A percentile compares a stretch with the other conserved stretches of the same genome.
These are phyloP conservation scores for Laguncularia racemosa DNA, from an alignment of 345 rosid species.

Conservation along the genomic window DNA sequence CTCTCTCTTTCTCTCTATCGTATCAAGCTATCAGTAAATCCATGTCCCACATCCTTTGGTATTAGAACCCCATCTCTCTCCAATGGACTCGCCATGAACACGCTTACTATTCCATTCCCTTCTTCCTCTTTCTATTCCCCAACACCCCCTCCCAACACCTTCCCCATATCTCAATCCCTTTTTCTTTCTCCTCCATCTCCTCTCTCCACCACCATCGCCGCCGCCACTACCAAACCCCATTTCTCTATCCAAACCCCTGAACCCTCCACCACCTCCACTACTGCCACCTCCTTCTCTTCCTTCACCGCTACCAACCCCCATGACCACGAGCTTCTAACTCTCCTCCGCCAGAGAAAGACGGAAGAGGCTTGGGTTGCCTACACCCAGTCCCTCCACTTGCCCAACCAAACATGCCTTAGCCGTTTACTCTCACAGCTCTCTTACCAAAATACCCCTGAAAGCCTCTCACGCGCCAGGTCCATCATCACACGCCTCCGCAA, in stretches of 20 bases:
- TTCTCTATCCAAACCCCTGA: conserved; percentile 22
- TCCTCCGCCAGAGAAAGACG: conserved; percentile 70
- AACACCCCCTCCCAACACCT: conserved; percentile 7
- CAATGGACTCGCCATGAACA: conserved; percentile 66
- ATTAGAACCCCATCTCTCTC: background rate
- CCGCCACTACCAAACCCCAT: conserved; percentile 6
- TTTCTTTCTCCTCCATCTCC: conserved; percentile 18
- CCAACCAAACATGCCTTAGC: conserved; percentile 81
- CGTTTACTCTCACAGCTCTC: conserved; percentile 87
- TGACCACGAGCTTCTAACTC: conserved; percentile 59
- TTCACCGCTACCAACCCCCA: conserved; percentile 11
- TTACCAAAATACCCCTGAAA: conserved; percentile 38
- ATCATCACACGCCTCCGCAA: conserved; percentile 89
- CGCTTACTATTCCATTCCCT: conserved; percentile 15
- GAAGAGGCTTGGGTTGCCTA: conserved; percentile 81
- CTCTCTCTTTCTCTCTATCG: background rate
- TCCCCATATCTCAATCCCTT: conserved; percentile 12
- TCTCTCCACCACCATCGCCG: background rate
- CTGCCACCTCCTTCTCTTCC: conserved; percentile 6
- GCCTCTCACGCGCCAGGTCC: conserved; percentile 79
- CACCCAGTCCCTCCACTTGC: conserved; percentile 48
- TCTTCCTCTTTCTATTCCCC: conserved; percentile 22
- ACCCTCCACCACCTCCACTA: conserved; percentile 14
- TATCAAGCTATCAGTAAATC: background rate
- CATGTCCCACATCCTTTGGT: background rate